These are phyloP conservation scores for Lichtheimia corymbifera DNA, from an alignment of 371 early-diverging fungal species.

Conservation along the genomic window DNA sequence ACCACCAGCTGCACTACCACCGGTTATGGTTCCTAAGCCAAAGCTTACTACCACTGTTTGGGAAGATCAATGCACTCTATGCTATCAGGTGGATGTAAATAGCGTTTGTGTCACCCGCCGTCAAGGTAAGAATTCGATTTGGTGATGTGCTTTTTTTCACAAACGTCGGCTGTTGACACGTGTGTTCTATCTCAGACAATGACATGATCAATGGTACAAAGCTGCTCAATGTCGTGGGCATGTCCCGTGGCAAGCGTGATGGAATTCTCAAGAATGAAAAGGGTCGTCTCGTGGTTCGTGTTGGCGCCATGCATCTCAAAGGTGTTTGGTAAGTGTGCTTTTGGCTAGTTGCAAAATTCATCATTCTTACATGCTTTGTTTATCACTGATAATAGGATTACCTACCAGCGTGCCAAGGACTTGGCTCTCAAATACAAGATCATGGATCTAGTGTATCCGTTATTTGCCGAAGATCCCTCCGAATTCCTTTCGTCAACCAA, in stretches of 20 bases:
- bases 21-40: conserved; percentile 32
- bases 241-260: conserved; percentile 86
- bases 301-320: conserved; percentile 84
- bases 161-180: too few relatives aligned
- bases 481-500: conserved; percentile 37
- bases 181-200: conserved; percentile 49
- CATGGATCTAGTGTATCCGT: conserved; percentile 61
- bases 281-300: conserved; percentile 79
- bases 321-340: conserved; percentile 74
- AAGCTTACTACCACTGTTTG: conserved; percentile 72
- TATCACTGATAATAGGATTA: conserved; percentile 48
- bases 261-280: conserved; percentile 86
- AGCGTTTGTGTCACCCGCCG: conserved; percentile 76
- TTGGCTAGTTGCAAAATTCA: conserved; percentile 36
- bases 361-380: conserved; percentile 13
- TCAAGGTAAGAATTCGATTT: conserved; percentile 48
- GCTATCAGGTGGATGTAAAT: conserved; percentile 75
- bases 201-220: conserved; percentile 87
- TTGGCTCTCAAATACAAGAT: conserved; percentile 65
- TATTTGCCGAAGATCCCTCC: conserved; percentile 67
- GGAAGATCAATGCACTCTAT: conserved; percentile 78
- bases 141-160: too few relatives aligned
- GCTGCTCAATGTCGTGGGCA: conserved; percentile 79
- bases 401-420: conserved; percentile 60
- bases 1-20: background rate